Conservation (phyloP, 1,284 basidiomycete genomes). For the Boletus hoseneyae region DNA sequence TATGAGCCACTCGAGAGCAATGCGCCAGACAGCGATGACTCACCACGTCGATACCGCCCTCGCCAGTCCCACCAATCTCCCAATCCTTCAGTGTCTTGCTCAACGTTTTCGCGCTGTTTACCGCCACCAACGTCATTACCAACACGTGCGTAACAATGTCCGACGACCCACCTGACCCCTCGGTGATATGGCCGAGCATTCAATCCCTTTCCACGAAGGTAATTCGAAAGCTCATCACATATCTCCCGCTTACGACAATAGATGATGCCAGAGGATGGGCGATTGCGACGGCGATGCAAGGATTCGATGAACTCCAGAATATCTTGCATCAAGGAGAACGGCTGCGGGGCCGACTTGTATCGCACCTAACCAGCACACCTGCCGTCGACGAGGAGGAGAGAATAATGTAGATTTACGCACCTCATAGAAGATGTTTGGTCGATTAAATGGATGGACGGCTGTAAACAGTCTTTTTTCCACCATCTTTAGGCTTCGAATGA, state of each 20-base stretch:
- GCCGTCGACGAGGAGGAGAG: background rate
- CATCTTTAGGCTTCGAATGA: slow-evolving; percentile 64
- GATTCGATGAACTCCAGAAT: slow-evolving; percentile 64
- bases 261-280: slow-evolving; percentile 72
- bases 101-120: slow-evolving; percentile 45
- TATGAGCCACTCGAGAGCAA: background rate
- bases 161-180: slow-evolving; percentile 46
- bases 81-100: slow-evolving; percentile 63
- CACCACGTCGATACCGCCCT: slow-evolving; percentile 59
- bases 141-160: background rate
- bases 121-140: background rate
- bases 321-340: slow-evolving; percentile 54
- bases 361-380: slow-evolving; percentile 44
- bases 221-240: slow-evolving; percentile 67
- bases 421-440: slow-evolving; percentile 80
- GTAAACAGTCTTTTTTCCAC: slow-evolving; percentile 51
- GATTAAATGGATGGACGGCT: slow-evolving; percentile 77
- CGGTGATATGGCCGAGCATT: slow-evolving; percentile 75
- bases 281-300: slow-evolving; percentile 53
- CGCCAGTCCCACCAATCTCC: slow-evolving; percentile 51
- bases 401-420: slow-evolving; percentile 33
- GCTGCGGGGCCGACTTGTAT: slow-evolving; percentile 52
- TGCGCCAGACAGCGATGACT: slow-evolving; percentile 18
- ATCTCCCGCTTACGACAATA: slow-evolving; percentile 69
- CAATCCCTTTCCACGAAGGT: slow-evolving; percentile 62